Evolutionary conservation across 768 basidiomycete genomes (phyloP).

Genomic region (Auricularia sp.): DNA sequence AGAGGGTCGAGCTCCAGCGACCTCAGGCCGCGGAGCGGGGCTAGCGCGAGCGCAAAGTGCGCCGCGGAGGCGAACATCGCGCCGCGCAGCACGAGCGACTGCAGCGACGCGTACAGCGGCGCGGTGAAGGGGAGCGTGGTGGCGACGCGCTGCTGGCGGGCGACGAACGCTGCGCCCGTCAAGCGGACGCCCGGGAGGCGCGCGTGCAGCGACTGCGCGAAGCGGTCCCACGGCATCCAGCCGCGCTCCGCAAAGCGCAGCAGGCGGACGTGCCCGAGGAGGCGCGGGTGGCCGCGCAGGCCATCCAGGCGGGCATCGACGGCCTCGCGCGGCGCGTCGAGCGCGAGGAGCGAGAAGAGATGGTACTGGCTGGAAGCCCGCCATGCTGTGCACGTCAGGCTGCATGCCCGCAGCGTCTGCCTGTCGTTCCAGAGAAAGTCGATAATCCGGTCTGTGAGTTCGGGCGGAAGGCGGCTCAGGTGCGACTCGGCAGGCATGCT

Average conservation of each 20-base stretch:
- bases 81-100: not conserved
- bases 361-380: constrained; percentile 9
- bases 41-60: not conserved
- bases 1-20: not conserved
- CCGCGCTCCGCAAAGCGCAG: not conserved
- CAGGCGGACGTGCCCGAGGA: not conserved
- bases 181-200: not conserved
- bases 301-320: not conserved
- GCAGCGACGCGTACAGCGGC: not conserved
- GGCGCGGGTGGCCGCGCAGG: not conserved
- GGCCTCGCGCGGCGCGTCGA: not conserved
- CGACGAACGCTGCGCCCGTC: not conserved
- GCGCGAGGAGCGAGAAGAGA: constrained; percentile 3
- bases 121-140: not conserved
- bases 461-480: not conserved
- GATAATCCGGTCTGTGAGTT: constrained; percentile 13
- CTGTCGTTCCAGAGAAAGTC: constrained; percentile 13
- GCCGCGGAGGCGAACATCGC: not conserved
- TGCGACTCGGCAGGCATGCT: no score
- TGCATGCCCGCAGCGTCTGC: constrained; percentile 6
- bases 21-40: not conserved
- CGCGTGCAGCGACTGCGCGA: not conserved
- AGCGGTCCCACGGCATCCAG: not conserved
- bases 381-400: constrained; percentile 5
- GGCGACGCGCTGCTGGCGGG: not conserved